Evolutionary conservation across 2,329 filamentous ascomycete species (phyloP), one percentile per base, ranked within the genome.

Genomic region (Cercospora nicotianae): DNA sequence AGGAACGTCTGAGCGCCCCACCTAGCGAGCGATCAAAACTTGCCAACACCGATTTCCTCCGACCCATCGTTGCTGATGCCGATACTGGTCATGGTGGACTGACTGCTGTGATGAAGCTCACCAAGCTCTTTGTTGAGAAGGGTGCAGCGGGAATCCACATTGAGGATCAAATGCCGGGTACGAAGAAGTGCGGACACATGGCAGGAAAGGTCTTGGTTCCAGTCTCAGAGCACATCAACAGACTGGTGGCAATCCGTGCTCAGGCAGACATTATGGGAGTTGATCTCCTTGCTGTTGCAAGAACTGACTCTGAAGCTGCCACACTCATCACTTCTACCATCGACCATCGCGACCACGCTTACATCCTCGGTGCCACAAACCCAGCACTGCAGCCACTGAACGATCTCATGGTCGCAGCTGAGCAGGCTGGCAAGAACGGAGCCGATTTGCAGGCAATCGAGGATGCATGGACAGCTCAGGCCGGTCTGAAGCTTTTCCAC

Each of bases 151-250:
- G 95, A 73, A 97, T 99, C 77, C 95, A 99, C 83, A 97, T 99
- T 75, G 95, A 99, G 83, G 95, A 99, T 80, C 95, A 98, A 82
- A 94, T 95, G 3, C 94, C 95, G 3, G 95, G 95, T 64, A 98
- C 95, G 60, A 99, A 99, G 88, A 99, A 99, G 87, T 99, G 95
- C 80, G 95, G 95, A 71, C 95, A 98, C 83, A 98, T 98, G 95
- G 95, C 95, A 73, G 95, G 95, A 77, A 98, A 98, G 84, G 95
- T 98, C 53, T 86, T 99, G 69, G 95, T 99, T 63, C 95, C 95
- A 61, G 96, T 97, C 79, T 92, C 89, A 81, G 95, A 99, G 84
- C 95, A 99, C 84, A 97, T 98, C 83, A 98, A 97, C 85, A 91
- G 95, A 65, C 86, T 99, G 64, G 93, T 99, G 61, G 94, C 95